These are phyloP conservation scores for Diaporthe citri DNA, from an alignment of 2,329 filamentous ascomycete species.

Conservation along the genomic window DNA sequence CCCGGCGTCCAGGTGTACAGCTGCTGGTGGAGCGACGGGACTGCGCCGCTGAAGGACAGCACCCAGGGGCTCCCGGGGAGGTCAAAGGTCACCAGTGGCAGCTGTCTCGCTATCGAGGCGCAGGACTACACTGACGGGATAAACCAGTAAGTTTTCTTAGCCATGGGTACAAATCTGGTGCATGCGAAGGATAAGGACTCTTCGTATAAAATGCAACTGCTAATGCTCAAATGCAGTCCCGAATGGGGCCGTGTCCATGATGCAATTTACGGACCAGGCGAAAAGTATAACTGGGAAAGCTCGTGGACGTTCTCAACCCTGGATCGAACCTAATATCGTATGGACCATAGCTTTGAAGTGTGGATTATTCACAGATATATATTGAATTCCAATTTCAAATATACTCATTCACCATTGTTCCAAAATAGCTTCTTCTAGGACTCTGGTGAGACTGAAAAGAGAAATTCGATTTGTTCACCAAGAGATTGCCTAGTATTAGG, in stretches of 20 bases:
- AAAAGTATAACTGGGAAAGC: constrained; percentile 7
- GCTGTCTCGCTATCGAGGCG: constrained; percentile 81
- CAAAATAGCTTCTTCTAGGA: too few relatives aligned
- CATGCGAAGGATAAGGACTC: accelerated
- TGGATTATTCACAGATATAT: too few relatives aligned
- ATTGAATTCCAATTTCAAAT: neutral
- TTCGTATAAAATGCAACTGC: neutral
- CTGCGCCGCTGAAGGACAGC: constrained; percentile 64
- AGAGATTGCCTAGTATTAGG: too few relatives aligned
- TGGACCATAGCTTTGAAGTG: neutral
- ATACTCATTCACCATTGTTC: neutral
- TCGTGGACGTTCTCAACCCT: constrained; percentile 17
- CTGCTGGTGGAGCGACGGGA: constrained; percentile 69
- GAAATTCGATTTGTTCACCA: too few relatives aligned
- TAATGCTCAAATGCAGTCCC: neutral
- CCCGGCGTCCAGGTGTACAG: constrained; percentile 79
- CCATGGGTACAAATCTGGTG: too few relatives aligned
- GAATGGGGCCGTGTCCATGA: constrained; percentile 17
- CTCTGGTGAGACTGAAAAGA: too few relatives aligned
- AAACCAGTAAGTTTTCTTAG: constrained; percentile 67
- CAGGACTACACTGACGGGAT: constrained; percentile 84
- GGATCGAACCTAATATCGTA: neutral
- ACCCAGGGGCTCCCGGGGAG: constrained; percentile 62
- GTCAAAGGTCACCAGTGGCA: constrained; percentile 59
- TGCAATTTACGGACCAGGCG: neutral